phyloP scores from a whole-genome alignment of 2,329 filamentous ascomycete species.

The Epichloe festucae region DNA sequence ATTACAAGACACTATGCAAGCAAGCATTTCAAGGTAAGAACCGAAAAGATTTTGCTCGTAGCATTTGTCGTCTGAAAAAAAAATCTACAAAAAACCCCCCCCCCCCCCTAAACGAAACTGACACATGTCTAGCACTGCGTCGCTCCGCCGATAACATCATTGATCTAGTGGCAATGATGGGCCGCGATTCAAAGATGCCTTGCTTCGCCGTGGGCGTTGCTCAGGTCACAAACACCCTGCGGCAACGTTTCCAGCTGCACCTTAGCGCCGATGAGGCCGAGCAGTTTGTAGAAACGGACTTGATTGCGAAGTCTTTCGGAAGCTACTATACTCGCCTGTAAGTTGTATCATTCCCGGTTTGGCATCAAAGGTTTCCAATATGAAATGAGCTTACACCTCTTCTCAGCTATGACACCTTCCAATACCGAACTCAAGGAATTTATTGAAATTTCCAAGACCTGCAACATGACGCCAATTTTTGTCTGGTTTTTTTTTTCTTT shows the following conservation, averaged over 20 bases:
- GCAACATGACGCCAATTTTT: background rate
- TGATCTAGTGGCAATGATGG: conserved; percentile 76
- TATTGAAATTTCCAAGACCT: conserved; percentile 37
- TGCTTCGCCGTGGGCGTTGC: conserved; percentile 66
- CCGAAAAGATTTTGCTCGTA: too few relatives aligned
- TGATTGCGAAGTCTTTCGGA: conserved; percentile 68
- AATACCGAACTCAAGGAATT: conserved; percentile 79
- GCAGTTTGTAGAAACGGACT: conserved; percentile 65
- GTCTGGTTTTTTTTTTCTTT: too few relatives aligned
- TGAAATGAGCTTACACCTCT: background rate
- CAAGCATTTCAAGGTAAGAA: conserved; percentile 63
- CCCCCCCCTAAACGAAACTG: too few relatives aligned
- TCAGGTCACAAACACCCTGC: conserved; percentile 54
- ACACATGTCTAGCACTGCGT: conserved; percentile 44
- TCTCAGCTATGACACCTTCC: conserved; percentile 69
- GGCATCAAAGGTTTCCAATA: too few relatives aligned
- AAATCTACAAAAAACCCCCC: too few relatives aligned
- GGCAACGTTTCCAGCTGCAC: conserved; percentile 69
- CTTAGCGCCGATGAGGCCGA: conserved; percentile 73
- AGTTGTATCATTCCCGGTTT: conserved; percentile 27
- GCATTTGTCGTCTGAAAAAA: too few relatives aligned
- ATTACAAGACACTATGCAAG: conserved; percentile 70
- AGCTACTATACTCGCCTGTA: conserved; percentile 81
- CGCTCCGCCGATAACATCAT: conserved; percentile 70
- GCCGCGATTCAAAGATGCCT: conserved; percentile 69